phyloP scores from a whole-genome alignment of 2,329 filamentous ascomycete genomes.

The Tetracladium maxilliforme region DNA sequence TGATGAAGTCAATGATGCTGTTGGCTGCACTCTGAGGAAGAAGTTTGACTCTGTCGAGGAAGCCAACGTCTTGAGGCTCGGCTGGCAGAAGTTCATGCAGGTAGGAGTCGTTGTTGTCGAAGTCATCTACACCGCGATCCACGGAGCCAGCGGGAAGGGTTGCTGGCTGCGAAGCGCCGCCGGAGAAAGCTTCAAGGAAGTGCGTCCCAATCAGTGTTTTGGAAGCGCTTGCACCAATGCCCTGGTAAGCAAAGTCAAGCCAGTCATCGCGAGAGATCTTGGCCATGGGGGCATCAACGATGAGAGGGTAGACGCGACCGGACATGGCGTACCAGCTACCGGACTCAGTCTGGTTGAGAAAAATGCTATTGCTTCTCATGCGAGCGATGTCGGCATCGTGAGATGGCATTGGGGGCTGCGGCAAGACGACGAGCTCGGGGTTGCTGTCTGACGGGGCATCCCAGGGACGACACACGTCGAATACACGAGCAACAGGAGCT shows the following conservation, averaged over 20 bases:
- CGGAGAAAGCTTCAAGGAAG: too few species aligned
- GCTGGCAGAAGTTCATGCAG: too few species aligned
- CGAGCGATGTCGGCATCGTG: conserved; percentile 32
- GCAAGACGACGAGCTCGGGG: conserved; percentile 67
- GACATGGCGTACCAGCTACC: conserved; percentile 94
- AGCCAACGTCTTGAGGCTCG: conserved; percentile 10
- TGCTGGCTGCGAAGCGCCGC: too few species aligned
- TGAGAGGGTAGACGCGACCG: conserved; percentile 70
- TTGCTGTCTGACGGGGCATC: conserved; percentile 51
- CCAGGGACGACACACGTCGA: conserved; percentile 68
- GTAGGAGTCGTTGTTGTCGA: too few species aligned
- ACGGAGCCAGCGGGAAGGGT: too few species aligned
- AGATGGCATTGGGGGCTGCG: conserved; percentile 50
- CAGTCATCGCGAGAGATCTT: conserved; percentile 36
- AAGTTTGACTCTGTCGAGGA: conserved; percentile 1
- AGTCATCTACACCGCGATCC: too few species aligned
- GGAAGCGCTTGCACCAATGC: too few species aligned
- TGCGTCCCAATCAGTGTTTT: too few species aligned
- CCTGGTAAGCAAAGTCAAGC: too few species aligned
- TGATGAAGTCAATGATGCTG: conserved; percentile 37
- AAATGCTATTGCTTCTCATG: conserved; percentile 51
- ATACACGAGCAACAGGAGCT: conserved; percentile 73
- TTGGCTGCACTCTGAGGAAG: conserved; percentile 33
- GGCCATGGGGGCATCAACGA: too few species aligned
- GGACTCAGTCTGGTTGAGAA: conserved; percentile 73